Conservation (phyloP, 305 asterid species). For the Fraxinus paxiana region DNA sequence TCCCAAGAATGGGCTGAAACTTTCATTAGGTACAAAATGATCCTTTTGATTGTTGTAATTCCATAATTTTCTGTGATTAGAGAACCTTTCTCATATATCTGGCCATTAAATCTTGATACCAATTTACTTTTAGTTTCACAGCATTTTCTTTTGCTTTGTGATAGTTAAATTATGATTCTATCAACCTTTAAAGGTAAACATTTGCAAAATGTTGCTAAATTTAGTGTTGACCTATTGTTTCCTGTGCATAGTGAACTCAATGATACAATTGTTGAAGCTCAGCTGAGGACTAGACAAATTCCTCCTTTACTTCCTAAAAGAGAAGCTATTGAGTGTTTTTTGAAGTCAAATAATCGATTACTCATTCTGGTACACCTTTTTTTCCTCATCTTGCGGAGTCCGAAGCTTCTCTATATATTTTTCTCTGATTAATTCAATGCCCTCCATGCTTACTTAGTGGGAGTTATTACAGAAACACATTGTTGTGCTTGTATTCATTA, state of each 20-base stretch:
- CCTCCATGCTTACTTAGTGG: neutral
- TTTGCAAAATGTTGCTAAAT: neutral
- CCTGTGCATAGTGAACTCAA: slow-evolving; percentile 67
- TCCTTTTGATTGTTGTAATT: neutral
- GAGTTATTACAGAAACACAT: neutral
- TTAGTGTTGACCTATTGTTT: slow-evolving; percentile 16
- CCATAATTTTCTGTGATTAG: neutral
- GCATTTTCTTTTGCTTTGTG: neutral
- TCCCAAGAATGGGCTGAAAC: slow-evolving; percentile 97
- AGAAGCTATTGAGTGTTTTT: slow-evolving; percentile 53
- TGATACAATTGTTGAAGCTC: slow-evolving; percentile 87
- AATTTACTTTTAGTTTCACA: neutral
- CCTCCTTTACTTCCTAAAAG: slow-evolving; percentile 72
- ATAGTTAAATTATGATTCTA: neutral
- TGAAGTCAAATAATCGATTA: slow-evolving; percentile 58
- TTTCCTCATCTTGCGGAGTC: slow-evolving; percentile 8
- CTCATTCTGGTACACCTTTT: slow-evolving; percentile 61
- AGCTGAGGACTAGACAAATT: slow-evolving; percentile 70
- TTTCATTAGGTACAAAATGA: slow-evolving; percentile 61
- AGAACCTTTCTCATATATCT: slow-evolving; percentile 1
- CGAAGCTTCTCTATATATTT: neutral
- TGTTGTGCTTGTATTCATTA: neutral
- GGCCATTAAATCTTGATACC: neutral
- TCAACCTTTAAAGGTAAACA: neutral
- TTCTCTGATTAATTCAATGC: neutral